A percentile compares a stretch with the other conserved stretches of the same genome.
Evolutionary conservation across 768 basidiomycete genomes (phyloP).

Genomic region (Pleurotus tuoliensis): DNA sequence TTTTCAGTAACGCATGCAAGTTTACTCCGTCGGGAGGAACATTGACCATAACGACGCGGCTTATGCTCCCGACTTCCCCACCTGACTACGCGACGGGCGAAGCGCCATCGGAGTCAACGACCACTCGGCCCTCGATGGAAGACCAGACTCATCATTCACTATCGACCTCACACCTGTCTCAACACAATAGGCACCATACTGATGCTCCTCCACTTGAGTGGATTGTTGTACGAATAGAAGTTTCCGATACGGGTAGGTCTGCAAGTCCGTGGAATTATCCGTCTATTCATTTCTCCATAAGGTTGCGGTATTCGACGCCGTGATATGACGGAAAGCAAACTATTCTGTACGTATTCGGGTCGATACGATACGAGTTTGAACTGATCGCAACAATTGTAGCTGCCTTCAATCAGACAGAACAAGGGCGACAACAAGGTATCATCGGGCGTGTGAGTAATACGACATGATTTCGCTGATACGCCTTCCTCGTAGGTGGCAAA

Average conservation of each 20-base stretch:
- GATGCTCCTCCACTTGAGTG: conserved; percentile 44
- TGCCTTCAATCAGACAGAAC: conserved; percentile 77
- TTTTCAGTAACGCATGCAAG: conserved; percentile 68
- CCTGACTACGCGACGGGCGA: conserved; percentile 5
- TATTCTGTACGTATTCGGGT: conserved; percentile 52
- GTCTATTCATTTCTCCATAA: not conserved
- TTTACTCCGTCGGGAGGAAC: conserved; percentile 71
- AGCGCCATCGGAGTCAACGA: conserved; percentile 10
- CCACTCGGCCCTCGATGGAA: conserved; percentile 13
- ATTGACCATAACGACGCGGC: conserved; percentile 62
- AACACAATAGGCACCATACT: conserved; percentile 45
- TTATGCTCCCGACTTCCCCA: conserved; percentile 36
- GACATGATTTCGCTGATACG: not conserved
- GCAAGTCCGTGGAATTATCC: not conserved
- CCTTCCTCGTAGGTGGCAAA: conserved; percentile 44
- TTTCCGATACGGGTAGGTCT: conserved; percentile 63
- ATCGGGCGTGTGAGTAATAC: not conserved
- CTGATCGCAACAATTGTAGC: conserved; percentile 30
- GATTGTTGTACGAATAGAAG: conserved; percentile 83
- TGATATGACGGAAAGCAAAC: conserved; percentile 68
- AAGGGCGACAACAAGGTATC: conserved; percentile 63
- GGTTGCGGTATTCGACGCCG: conserved; percentile 40
- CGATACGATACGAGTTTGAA: conserved; percentile 6
- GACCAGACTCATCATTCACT: conserved; percentile 28
- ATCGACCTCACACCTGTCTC: conserved; percentile 37